phyloP scores from a whole-genome alignment of 108 stramenopile genomes.

The Schizochytrium sp. region DNA sequence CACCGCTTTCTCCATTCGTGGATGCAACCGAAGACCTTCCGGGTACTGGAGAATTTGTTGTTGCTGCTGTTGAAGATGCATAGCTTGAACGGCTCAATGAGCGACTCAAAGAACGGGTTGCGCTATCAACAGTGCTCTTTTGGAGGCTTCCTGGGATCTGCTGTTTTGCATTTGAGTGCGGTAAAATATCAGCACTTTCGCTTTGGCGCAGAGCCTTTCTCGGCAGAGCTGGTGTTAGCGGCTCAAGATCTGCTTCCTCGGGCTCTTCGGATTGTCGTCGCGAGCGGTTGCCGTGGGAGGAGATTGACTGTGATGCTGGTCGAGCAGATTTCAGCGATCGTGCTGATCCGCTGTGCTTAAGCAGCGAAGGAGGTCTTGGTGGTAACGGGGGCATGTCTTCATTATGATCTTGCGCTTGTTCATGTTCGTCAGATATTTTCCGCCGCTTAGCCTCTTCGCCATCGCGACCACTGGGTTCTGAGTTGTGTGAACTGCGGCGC shows the following conservation, averaged over 20 bases:
- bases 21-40: background rate
- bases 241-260: slow-evolving; percentile 13
- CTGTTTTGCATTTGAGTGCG: background rate
- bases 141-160: background rate
- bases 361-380: background rate
- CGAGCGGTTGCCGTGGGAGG: background rate
- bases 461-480: background rate
- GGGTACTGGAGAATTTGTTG: background rate
- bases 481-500: background rate
- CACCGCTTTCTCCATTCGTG: background rate
- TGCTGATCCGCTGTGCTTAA: background rate
- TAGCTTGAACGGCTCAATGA: too few relatives aligned
- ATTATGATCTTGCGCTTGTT: background rate
- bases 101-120: too few relatives aligned
- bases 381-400: background rate
- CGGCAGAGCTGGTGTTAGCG: background rate
- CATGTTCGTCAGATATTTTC: slow-evolving; percentile 1
- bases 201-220: background rate
- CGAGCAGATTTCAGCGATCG: background rate
- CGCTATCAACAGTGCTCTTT: too few relatives aligned
- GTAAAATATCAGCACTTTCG: background rate
- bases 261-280: background rate
- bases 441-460: slow-evolving; percentile 19
- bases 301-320: background rate
- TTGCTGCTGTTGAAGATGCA: background rate